Evolutionary conservation across 108 stramenopile genomes (phyloP), one percentile per base, ranked within the genome.

Genomic region (Nannochloropsis gaditana): DNA sequence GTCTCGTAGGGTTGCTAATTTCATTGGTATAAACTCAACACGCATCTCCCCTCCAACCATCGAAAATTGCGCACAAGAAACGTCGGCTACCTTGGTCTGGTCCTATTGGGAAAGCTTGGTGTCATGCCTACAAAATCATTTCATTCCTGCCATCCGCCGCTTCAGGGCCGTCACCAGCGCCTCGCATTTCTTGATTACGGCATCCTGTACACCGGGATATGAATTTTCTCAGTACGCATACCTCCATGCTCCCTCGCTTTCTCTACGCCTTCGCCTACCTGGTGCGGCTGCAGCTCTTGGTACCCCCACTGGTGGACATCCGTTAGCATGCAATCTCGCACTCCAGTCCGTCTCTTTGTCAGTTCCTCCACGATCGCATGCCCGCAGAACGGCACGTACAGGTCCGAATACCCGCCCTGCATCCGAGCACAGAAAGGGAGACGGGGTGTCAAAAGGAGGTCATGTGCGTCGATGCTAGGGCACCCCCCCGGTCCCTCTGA

Each of bases 321-420:
- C 5, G 44, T 31, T 19, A 86, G 42, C 31, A 82, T 44, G 21
- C 42, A 43, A 45, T 86, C 86, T 9, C 19, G 21, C 43, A 73
- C 59, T n/a, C n/a, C 59, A 11, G 80, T 41, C 19, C 80, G 21
- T 0, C 73, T 6, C 17, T 90, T 90, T 41, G 80, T 79, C 43
- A 91, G 42, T 15, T 45, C 90, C 82, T 91, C 91, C 21, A 90
- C 44, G 19, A 92, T 86, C 2, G 87, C 79, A 15, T 91, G 80
- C 3, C 89, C 90, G 45, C 91, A 92, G 44, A 86, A 92, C 3
- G 92, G 92, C 11, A 90, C 90, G 80, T 91, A 91, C 9, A 90
- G 83, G 42, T 91, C 85, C 10, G 84, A 85, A 43, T 88, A 90
- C 11, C 59, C 59, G 4, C 59, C 59, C 59, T 73, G 31, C 31